Percentiles rank a stretch among this genome's conserved stretches.
phyloP scores from a whole-genome alignment of 2,329 filamentous ascomycete species.

The Cytospora leucostoma region DNA sequence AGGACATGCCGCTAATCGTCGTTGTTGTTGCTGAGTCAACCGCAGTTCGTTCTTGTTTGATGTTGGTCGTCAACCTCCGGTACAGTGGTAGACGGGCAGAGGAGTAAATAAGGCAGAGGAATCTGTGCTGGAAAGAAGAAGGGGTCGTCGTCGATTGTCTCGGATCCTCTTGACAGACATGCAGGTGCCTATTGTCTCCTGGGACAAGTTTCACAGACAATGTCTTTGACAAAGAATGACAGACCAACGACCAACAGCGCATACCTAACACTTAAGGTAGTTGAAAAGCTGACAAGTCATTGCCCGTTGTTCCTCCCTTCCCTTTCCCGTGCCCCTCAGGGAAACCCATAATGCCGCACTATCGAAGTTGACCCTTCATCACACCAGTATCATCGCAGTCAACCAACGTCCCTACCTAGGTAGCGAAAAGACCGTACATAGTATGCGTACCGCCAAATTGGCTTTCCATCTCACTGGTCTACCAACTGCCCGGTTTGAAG shows the following conservation, averaged over 20 bases:
- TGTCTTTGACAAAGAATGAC: slow-evolving; percentile 18
- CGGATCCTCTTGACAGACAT: slow-evolving; percentile 11
- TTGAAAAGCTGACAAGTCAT: slow-evolving; percentile 10
- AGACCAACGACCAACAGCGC: slow-evolving; percentile 3
- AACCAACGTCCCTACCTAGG: slow-evolving; percentile 16
- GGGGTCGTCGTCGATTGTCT: slow-evolving; percentile 14
- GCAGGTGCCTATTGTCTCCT: slow-evolving; percentile 10
- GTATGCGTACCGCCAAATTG: slow-evolving; percentile 1
- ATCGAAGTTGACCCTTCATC: neutral
- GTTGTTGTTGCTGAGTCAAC: neutral
- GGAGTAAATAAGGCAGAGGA: slow-evolving; percentile 8
- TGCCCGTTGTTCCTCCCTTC: slow-evolving; percentile 12
- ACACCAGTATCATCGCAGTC: slow-evolving; percentile 13
- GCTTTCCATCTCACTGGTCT: neutral
- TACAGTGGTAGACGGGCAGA: neutral
- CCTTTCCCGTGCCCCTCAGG: slow-evolving; percentile 6
- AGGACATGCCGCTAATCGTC: slow-evolving; percentile 15
- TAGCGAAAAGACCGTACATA: neutral
- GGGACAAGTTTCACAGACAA: slow-evolving; percentile 20
- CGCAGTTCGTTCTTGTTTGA: neutral
- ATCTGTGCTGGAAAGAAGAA: slow-evolving; percentile 1
- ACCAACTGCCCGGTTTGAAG: too few species aligned
- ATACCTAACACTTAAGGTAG: too few species aligned
- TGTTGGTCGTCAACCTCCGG: neutral
- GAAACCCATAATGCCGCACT: slow-evolving; percentile 6